A percentile compares a stretch with the other conserved stretches of the same genome.
Conservation (phyloP, 805 yeast genomes). For the Blastobotrys muscicola region DNA sequence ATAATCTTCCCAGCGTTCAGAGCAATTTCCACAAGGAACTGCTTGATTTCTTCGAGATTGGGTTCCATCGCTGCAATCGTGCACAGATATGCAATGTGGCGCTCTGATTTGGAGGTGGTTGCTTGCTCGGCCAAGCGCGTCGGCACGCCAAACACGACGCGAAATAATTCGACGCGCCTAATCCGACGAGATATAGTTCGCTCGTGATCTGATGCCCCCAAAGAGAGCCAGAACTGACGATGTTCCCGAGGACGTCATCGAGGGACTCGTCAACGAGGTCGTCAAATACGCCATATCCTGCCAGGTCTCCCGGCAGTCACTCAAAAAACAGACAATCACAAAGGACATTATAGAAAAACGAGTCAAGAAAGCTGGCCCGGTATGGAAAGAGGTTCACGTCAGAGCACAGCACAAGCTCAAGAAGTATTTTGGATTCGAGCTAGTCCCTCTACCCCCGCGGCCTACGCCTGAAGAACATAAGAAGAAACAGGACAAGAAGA, state of each 20-base stretch:
- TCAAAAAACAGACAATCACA: neutral
- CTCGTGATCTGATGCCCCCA: no score
- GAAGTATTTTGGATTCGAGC: slow-evolving; percentile 7
- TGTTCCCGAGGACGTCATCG: neutral
- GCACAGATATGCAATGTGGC: neutral
- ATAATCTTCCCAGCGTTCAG: slow-evolving; percentile 42
- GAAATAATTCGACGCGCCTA: no score
- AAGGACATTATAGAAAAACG: neutral
- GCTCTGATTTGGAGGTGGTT: neutral
- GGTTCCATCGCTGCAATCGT: neutral
- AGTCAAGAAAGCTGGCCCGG: no score
- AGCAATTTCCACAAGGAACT: slow-evolving; percentile 34
- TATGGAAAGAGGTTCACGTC: neutral
- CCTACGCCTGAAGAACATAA: neutral
- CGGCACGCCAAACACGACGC: no score
- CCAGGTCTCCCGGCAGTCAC: neutral
- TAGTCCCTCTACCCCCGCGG: slow-evolving; percentile 1
- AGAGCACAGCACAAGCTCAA: slow-evolving; percentile 1
- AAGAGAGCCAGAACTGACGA: no score
- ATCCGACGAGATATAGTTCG: no score
- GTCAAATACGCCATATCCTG: neutral
- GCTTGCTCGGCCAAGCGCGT: neutral
- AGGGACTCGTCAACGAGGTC: neutral
- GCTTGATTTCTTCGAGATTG: slow-evolving; percentile 28
- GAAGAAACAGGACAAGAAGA: neutral